Conservation (phyloP, 805 yeast species). For the Monosporozyma yasuniensis region DNA sequence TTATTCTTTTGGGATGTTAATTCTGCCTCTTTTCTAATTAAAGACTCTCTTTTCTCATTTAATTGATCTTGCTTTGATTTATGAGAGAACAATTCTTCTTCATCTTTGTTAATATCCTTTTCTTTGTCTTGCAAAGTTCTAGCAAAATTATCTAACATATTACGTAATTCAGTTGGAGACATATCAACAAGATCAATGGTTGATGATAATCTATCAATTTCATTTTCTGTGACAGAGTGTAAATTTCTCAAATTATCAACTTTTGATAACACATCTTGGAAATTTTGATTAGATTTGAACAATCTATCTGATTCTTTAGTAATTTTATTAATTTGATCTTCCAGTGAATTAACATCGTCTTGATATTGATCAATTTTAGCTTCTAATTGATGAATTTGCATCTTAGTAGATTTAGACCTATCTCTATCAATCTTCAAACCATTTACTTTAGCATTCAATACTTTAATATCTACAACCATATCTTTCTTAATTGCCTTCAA, state of each 20-base stretch:
- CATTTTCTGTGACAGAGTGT: conserved; percentile 38
- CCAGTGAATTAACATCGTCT: conserved; percentile 41
- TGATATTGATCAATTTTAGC: conserved; percentile 38
- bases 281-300: conserved; percentile 72
- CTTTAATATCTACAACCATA: conserved; percentile 61
- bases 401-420: conserved; percentile 52
- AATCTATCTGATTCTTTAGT: conserved; percentile 53
- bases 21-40: conserved; percentile 47
- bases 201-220: conserved; percentile 38
- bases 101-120: conserved; percentile 20
- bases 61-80: conserved; percentile 19
- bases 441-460: conserved; percentile 69
- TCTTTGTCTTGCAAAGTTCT: conserved; percentile 24
- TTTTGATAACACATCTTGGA: conserved; percentile 60
- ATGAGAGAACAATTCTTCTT: conserved; percentile 13
- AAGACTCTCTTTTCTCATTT: conserved; percentile 30
- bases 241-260: conserved; percentile 48
- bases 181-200: conserved; percentile 21
- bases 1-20: background rate
- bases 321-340: conserved; percentile 40
- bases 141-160: conserved; percentile 37
- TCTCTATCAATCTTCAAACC: conserved; percentile 67
- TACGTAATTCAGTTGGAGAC: conserved; percentile 33
- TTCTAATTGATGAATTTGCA: conserved; percentile 38
- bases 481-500: conserved; percentile 71